Evolutionary conservation across 2,329 filamentous ascomycete species (phyloP), one percentile per base, ranked within the genome.

Genomic region (Gremmenia infestans): DNA sequence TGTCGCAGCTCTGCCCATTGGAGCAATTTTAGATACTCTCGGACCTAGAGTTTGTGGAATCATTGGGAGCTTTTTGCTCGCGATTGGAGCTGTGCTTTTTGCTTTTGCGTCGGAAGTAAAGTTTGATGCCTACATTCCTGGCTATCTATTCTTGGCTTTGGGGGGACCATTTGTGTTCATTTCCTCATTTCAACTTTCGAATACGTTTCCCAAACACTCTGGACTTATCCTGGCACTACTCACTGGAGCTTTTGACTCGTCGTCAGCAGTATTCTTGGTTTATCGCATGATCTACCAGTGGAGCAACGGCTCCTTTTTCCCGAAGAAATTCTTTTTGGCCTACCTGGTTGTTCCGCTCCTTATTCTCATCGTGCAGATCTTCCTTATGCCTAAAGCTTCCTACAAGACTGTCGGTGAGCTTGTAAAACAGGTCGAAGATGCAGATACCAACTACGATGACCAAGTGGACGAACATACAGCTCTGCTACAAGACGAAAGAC

Each of bases 391-490:
- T 0, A 76, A 74, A 15, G 83, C 86, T 60, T 91, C 87, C 1
- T 94, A 94, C 76, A 92, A 94, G 72, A 93, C 88, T 0, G 83
- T 92, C 1, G 89, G 90, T 47, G 91, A 97, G 71, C 80, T 96
- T 40, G 85, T 94, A 5, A 81, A 85, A 55, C 81, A 90, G 67
- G 86, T 84, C 15, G 87, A 91, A 62, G 76, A 79, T 70, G 74
- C 22, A 66, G 71, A 58, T 66, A 45, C 42, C 12, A 72, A 63
- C 64, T 71, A 70, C 12, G 81, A 81, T 7, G 83, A 87, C 61
- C 79, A 83, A 67, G 69, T 83, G 36, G 78, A 83, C 60, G 82
- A 85, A 48, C 58, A 62, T 8, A 70, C 67, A 1, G 67, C 67
- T 36, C 64, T 71, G 6, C 62, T 70, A 3, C 59, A 61, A 14